A percentile compares a stretch with the other conserved stretches of the same genome.
Evolutionary conservation across 768 basidiomycete species (phyloP).

Genomic region (Kwoniella europaea): DNA sequence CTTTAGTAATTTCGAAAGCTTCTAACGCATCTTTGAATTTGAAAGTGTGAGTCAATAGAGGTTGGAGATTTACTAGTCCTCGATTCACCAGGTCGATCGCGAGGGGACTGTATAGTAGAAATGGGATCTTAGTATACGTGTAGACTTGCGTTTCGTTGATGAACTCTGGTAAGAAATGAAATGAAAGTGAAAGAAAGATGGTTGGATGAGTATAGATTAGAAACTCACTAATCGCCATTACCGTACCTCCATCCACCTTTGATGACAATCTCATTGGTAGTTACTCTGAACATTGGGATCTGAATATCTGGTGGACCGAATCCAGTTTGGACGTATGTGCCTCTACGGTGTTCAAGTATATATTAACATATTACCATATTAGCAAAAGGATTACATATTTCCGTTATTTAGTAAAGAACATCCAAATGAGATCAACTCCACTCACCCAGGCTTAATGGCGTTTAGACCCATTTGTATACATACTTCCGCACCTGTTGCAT

Average conservation of each 20-base stretch:
- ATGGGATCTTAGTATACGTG: constrained; percentile 28
- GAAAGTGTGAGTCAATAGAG: constrained; percentile 86
- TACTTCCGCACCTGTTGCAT: constrained; percentile 89
- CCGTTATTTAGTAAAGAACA: neutral
- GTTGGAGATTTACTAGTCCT: constrained; percentile 82
- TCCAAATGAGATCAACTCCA: constrained; percentile 2
- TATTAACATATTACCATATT: too few relatives aligned
- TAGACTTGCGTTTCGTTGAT: too few relatives aligned
- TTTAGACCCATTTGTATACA: constrained; percentile 85
- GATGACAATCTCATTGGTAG: constrained; percentile 77
- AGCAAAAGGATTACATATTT: too few relatives aligned
- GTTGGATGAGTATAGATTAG: too few relatives aligned
- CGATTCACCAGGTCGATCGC: constrained; percentile 81
- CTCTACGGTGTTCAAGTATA: constrained; percentile 26
- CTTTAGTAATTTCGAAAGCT: constrained; percentile 81
- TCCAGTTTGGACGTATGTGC: constrained; percentile 69
- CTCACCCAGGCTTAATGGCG: constrained; percentile 70
- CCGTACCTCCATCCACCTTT: constrained; percentile 86
- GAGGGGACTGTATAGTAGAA: constrained; percentile 66
- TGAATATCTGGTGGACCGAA: constrained; percentile 79
- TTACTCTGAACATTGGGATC: constrained; percentile 72
- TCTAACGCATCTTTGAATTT: constrained; percentile 74
- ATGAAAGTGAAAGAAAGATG: too few relatives aligned
- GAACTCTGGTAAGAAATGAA: too few relatives aligned
- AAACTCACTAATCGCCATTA: constrained; percentile 49